Conservation (phyloP, 176 grass and related monocot species). For the Eragrostis curvula region DNA sequence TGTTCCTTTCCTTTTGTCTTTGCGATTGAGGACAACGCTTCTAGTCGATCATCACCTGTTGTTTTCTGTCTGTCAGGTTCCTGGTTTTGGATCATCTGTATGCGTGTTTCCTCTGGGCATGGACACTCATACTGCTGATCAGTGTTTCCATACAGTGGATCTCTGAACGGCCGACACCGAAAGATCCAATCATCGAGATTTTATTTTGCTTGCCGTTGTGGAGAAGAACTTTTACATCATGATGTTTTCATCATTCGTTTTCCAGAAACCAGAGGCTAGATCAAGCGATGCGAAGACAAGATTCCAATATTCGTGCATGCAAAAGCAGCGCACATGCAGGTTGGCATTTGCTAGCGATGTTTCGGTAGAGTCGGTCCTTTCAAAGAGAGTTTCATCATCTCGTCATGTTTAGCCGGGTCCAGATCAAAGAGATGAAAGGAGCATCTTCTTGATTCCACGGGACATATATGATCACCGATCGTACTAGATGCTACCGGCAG, state of each 20-base stretch:
- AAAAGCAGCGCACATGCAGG: constrained; percentile 46
- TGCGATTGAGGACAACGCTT: not conserved
- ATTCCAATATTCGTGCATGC: constrained; percentile 4
- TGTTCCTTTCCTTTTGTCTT: constrained; percentile 38
- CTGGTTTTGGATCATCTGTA: constrained; percentile 35
- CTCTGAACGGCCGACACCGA: not conserved
- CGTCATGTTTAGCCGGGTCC: constrained; percentile 16
- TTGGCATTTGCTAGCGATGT: constrained; percentile 22
- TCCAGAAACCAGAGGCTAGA: not conserved
- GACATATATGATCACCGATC: constrained; percentile 10
- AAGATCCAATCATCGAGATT: not conserved
- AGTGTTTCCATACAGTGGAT: not conserved
- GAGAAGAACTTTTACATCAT: not conserved
- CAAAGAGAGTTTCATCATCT: constrained; percentile 4
- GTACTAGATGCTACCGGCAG: not conserved
- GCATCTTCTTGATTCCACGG: not conserved
- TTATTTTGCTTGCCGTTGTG: not conserved
- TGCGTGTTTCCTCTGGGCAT: constrained; percentile 5
- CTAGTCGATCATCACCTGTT: constrained; percentile 22
- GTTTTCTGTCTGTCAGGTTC: constrained; percentile 35
- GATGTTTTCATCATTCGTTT: not conserved
- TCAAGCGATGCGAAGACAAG: constrained; percentile 14
- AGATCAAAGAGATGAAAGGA: not conserved
- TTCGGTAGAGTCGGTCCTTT: constrained; percentile 27
- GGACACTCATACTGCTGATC: not conserved